Base-by-base conservation (phyloP, 1,284 basidiomycete genomes). In the Paramarasmius palmivorus region DNA sequence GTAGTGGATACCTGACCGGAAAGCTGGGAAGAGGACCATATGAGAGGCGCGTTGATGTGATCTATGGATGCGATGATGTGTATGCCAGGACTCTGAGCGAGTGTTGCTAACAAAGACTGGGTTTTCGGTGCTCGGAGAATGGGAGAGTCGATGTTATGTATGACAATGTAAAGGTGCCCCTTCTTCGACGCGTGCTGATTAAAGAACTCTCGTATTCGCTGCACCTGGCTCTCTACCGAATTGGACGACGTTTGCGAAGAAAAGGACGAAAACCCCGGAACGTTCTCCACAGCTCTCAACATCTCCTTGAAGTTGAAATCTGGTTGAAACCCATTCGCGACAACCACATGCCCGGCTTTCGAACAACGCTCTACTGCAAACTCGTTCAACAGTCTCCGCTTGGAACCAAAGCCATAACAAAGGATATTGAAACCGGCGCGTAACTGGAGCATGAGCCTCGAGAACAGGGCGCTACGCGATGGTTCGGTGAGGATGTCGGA, bases 341-440 rank as follows among this genome's bases (percentile, higher is more conserved):
- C 78, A 41, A 93, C 80, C 46, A 91, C 86, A 62, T 92, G 82
- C 0, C 89, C 91, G 0, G 66, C 67, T 56, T 75, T 78, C 4
- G 77, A 68, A 58, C 89, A 84, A 12, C 68, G 62, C 2, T 77
- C 64, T 4, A 68, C 73, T 1, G 88, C 90, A 59, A 96, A 90
- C 19, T 79, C 71, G 66, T 95, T 92, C 22, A 97, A 71, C 4
- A 89, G 60, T 12, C 65, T 69, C 49, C 91, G 77, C 66, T 97
- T 98, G 20, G 91, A 94, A 1, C 95, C 95, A 62, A 85, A 83
- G 0, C 95, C 95, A 62, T 93, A 92, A 65, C 92, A 86, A 9
- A 95, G 68, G 50, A 97, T 71, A 66, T 92, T 93, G 76, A 94
- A 96, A 1, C 91, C 93, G 63, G 87, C 80, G 1, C 79, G 72